These are phyloP conservation scores for Ascocoryne sarcoides DNA, from an alignment of 2,329 filamentous ascomycete genomes.

Conservation along the genomic window DNA sequence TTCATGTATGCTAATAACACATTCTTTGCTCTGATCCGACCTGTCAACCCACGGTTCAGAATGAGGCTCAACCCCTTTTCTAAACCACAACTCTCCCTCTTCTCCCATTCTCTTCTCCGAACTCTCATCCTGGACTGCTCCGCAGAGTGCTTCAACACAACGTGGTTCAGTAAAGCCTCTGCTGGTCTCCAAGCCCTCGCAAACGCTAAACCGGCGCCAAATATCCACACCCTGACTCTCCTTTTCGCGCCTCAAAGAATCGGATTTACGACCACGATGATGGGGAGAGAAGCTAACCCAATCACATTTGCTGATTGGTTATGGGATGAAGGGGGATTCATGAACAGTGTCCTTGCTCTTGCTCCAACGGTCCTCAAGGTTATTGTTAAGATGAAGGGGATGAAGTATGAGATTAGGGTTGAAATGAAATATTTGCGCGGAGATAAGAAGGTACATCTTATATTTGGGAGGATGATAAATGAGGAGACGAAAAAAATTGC, in stretches of 20 bases:
- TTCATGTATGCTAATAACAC: conserved; percentile 22
- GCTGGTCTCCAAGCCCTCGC: conserved; percentile 13
- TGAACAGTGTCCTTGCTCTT: conserved; percentile 15
- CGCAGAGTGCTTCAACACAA: conserved; percentile 10
- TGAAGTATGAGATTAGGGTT: conserved; percentile 10
- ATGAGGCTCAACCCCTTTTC: conserved; percentile 3
- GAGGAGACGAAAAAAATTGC: conserved; percentile 5
- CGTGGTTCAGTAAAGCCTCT: conserved; percentile 15
- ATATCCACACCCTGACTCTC: conserved; percentile 19
- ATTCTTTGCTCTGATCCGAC: conserved; percentile 18
- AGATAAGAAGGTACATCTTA: neutral
- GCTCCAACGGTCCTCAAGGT: conserved; percentile 18
- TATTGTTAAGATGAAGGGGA: conserved; percentile 19
- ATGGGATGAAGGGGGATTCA: conserved; percentile 10
- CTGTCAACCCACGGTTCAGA: neutral
- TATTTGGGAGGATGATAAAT: conserved; percentile 2
- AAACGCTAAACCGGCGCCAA: conserved; percentile 6
- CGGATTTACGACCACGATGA: conserved; percentile 8
- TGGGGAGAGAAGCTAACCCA: conserved; percentile 10
- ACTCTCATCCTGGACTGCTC: conserved; percentile 18
- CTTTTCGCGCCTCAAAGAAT: conserved; percentile 13
- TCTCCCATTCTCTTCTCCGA: no score
- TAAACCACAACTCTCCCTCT: conserved; percentile 5
- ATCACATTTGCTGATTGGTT: conserved; percentile 22
- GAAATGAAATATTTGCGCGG: conserved; percentile 8